Evolutionary conservation across 1,139 yeast genomes (phyloP), one percentile per base, ranked within the genome.

Genomic region (Sugiyamaella paludigena): DNA sequence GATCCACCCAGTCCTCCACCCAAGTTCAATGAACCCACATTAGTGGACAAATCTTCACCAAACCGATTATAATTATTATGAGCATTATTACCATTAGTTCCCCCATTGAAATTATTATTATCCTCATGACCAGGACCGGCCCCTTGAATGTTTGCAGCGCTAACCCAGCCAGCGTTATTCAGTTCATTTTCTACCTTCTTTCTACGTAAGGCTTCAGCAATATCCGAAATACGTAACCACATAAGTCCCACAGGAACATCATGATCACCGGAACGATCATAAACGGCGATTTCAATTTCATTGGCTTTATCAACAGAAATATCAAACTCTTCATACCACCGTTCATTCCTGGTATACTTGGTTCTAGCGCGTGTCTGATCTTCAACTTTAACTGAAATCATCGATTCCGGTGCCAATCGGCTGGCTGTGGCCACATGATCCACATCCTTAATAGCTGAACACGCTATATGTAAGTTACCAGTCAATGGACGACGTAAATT

Each of bases 171-270:
- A 50, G 83, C 79, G 39, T 75, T 78, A 5, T 83, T 85, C 52
- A 78, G 70, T 45, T 87, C 91, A 59, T 80, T 81, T 32, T 84
- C 91, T 24, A 87, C 94, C 58, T 87, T 88, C 64, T 85, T 86
- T 63, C 92, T 86, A 69, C 98, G 87, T 49, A 92, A 77, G 57
- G 92, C 98, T 70, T 92, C 98, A 0, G 95, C 89, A 45, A 92
- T 79, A 66, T 92, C 98, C 4, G 95, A 83, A 34, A 92, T 76
- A 37, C 92, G 77, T 34, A 91, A 78, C 98, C 98, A 92, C 60
- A 87, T 81, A 38, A 92, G 76, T 2, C 96, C 98, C n/a, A 92
- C 96, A 0, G 98, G 98, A 6, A 85, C 81, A 40, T 76, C 77
- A 47, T 76, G 78, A 40, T 86, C 86, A 11, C 78, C 74, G 29